Evolutionary conservation across 306 rosid genomes (phyloP).

Genomic region (Acacia confusa): DNA sequence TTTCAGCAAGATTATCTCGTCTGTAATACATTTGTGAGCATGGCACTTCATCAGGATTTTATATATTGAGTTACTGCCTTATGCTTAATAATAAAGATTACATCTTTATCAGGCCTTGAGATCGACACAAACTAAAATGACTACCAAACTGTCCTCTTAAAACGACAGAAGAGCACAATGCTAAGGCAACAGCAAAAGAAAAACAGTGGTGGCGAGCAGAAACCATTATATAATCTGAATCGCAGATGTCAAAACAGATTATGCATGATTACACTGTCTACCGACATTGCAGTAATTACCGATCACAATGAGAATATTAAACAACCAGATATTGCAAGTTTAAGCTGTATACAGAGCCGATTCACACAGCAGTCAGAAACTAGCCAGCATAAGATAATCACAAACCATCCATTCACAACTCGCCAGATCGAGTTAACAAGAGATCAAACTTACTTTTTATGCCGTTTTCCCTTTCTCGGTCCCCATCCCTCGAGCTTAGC

Average conservation of each 20-base stretch:
- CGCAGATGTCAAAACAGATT: neutral
- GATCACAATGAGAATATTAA: neutral
- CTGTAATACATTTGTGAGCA: neutral
- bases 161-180: neutral
- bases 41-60: neutral
- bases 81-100: neutral
- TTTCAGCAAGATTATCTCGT: neutral
- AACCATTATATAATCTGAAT: neutral
- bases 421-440: neutral
- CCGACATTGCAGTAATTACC: neutral
- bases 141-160: neutral
- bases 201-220: neutral
- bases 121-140: neutral
- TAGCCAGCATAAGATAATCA: neutral
- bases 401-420: neutral
- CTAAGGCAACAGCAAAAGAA: neutral
- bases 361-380: neutral
- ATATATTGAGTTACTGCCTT: neutral
- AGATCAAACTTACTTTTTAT: slow-evolving; percentile 49
- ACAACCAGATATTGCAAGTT: neutral
- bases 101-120: neutral
- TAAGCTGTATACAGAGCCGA: neutral
- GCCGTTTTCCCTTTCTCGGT: slow-evolving; percentile 80
- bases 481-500: slow-evolving; percentile 98
- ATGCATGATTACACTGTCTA: neutral